phyloP scores from a whole-genome alignment of 2,329 filamentous ascomycete genomes.

The Fusarium gaditjirri region DNA sequence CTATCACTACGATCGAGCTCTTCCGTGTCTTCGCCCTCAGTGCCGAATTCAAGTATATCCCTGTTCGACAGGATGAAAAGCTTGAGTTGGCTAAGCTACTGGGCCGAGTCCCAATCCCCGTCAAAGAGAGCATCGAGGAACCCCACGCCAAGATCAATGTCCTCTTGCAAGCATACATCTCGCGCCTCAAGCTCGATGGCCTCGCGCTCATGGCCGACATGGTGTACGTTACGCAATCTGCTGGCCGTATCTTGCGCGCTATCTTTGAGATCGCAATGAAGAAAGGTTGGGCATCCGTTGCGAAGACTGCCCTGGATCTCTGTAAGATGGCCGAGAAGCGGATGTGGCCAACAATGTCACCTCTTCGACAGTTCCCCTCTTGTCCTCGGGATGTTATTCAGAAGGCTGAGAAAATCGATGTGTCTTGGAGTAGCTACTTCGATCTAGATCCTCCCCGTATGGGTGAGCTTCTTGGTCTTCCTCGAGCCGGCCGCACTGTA shows the following conservation, averaged over 20 bases:
- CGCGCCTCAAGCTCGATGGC: conserved; percentile 90
- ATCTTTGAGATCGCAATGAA: conserved; percentile 98
- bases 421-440: conserved; percentile 93
- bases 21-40: conserved; percentile 97
- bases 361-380: conserved; percentile 86
- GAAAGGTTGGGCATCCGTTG: conserved; percentile 94
- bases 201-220: conserved; percentile 97
- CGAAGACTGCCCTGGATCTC: conserved; percentile 89
- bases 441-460: conserved; percentile 96
- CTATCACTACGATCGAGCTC: conserved; percentile 91
- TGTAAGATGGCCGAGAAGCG: conserved; percentile 99
- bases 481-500: conserved; percentile 85
- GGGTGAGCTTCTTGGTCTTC: conserved; percentile 92
- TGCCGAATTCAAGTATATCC: conserved; percentile 99
- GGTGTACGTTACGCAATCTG: conserved; percentile 98
- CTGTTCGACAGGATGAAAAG: conserved; percentile 97
- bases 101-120: conserved; percentile 89
- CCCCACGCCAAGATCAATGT: conserved; percentile 98
- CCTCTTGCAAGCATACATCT: conserved; percentile 95
- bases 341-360: conserved; percentile 99
- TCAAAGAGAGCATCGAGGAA: conserved; percentile 98
- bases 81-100: conserved; percentile 93
- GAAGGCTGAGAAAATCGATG: conserved; percentile 94
- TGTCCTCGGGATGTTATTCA: conserved; percentile 88
- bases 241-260: conserved; percentile 92